Evolutionary conservation across 2,329 filamentous ascomycete species (phyloP), one percentile per base, ranked within the genome.

Genomic region (Ceratocystis colombiana): DNA sequence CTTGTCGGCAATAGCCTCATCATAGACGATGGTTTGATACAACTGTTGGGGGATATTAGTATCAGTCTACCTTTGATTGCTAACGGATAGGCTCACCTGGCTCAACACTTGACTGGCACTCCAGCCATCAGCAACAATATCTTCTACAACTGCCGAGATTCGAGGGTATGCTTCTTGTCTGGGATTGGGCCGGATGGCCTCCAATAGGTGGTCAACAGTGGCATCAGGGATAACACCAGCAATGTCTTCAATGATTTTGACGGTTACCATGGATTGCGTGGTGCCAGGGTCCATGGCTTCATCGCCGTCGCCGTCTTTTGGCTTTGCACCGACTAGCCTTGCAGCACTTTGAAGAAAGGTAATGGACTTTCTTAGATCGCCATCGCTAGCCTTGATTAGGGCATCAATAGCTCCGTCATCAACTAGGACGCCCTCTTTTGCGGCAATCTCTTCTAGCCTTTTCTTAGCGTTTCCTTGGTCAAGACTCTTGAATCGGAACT

Each of bases 301-400:
- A 61, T 83, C 84, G 1, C 76, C 80, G n/a, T 79, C 78, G 1
- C 70, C 74, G 57, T 82, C 82, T 62, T 74, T 74, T 48, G 76
- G 74, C 70, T 79, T 80, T 17, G 88, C 87, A 1, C 91, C 90
- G 1, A 95, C 90, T 53, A 99, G 77, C 68, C 91, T 80, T 28
- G 93, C 92, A n/a, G 92, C 92, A 74, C 90, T 96, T 77, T 99
- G 94, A 73, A 99, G 74, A 72, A 90, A 97, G 0, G 94, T 99
- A 71, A 99, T 97, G 1, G 94, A 93, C 74, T 96, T 96, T 75
- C 95, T 82, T 76, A 99, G 75, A 80, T 99, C 95, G 50, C 95
- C 94, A 72, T 99, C 94, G 66, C 89, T 90, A 71, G 90, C 95
- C 69, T 84, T 82, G 70, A 99, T 90, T 68, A 99, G 78, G 41